These are phyloP conservation scores for Fusarium liriodendri DNA, from an alignment of 2,329 filamentous ascomycete genomes.

Conservation along the genomic window DNA sequence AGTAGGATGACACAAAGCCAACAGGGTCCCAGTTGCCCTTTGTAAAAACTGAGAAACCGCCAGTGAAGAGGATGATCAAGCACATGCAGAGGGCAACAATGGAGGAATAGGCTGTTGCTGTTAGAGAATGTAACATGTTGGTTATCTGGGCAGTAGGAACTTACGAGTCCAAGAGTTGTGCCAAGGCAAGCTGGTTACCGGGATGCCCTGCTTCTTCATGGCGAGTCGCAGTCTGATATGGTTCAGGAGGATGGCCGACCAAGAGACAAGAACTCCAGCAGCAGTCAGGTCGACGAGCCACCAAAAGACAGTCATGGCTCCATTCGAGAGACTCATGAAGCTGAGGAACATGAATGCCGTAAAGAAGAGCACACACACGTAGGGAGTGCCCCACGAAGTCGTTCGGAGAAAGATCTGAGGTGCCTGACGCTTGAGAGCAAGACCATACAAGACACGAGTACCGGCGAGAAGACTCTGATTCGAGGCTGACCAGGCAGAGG, in stretches of 20 bases:
- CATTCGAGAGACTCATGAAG: slow-evolving; percentile 67
- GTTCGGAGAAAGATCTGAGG: slow-evolving; percentile 69
- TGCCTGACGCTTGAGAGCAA: slow-evolving; percentile 70
- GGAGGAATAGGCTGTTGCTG: slow-evolving; percentile 65
- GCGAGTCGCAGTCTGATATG: slow-evolving; percentile 68
- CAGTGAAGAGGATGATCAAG: slow-evolving; percentile 74
- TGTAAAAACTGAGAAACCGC: slow-evolving; percentile 74
- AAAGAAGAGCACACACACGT: slow-evolving; percentile 66
- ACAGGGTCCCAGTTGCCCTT: slow-evolving; percentile 67
- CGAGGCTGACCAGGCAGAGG: slow-evolving; percentile 75
- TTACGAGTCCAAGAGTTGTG: slow-evolving; percentile 71
- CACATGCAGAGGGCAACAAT: slow-evolving; percentile 69
- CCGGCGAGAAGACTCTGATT: slow-evolving; percentile 74
- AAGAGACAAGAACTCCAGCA: slow-evolving; percentile 72
- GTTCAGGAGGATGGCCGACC: slow-evolving; percentile 70
- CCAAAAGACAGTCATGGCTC: slow-evolving; percentile 72
- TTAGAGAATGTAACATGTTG: background rate
- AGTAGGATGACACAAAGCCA: slow-evolving; percentile 70
- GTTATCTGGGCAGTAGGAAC: slow-evolving; percentile 36
- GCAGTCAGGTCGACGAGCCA: slow-evolving; percentile 73
- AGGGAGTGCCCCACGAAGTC: slow-evolving; percentile 71
- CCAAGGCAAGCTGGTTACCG: slow-evolving; percentile 66
- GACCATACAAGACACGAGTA: slow-evolving; percentile 68
- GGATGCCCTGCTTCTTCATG: slow-evolving; percentile 66
- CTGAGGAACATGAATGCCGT: slow-evolving; percentile 66